Evolutionary conservation across 495 filamentous ascomycete species (phyloP), one percentile per base, ranked within the genome.

Genomic region (Patellaria atrata): DNA sequence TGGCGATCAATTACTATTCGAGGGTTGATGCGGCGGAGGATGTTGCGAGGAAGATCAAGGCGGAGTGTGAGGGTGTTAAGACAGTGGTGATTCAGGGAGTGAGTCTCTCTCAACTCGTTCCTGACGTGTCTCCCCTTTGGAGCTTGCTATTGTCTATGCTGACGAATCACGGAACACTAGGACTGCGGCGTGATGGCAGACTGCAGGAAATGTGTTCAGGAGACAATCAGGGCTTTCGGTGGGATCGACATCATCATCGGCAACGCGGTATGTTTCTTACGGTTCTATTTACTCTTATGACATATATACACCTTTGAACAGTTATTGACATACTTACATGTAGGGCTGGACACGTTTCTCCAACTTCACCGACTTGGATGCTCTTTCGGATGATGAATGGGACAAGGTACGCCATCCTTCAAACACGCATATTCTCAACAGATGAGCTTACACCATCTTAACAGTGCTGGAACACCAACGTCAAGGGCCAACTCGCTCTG

Each of bases 311-410:
- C 6, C 7, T 36, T 27, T 14, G 12, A 8, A 7, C 19, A 33
- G 1, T 17, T 8, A 14, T 27, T 38, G 28, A 27, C 15, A 5
- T 5, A 17, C 22, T 9, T 19, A 28, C 41, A n/a, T n/a, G n/a
- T n/a, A 79, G 73, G 75, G 74, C 4, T 79, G 72, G 69, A 80
- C 77, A 0, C 69, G 71, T 45, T 67, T 80, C 32, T 63, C 68
- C 9, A 56, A 54, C 8, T 82, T 79, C 41, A 52, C 36, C n/a
- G 73, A 83, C 47, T 58, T 84, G 14, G 56, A 73, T 44, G 67
- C 71, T 4, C 62, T 77, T 52, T 57, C 59, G 21, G 65, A 74
- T 18, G 65, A 65, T 4, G 79, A 82, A 20, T 85, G 79, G 77
- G 77, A 82, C 43, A 76, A 67, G 58, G 71, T 75, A 57, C 5